Percentiles rank a stretch among this genome's conserved stretches.
These are phyloP conservation scores for rapeseed (Brassica napus) DNA, from an alignment of 345 rosid genomes.

Conservation along the genomic window DNA sequence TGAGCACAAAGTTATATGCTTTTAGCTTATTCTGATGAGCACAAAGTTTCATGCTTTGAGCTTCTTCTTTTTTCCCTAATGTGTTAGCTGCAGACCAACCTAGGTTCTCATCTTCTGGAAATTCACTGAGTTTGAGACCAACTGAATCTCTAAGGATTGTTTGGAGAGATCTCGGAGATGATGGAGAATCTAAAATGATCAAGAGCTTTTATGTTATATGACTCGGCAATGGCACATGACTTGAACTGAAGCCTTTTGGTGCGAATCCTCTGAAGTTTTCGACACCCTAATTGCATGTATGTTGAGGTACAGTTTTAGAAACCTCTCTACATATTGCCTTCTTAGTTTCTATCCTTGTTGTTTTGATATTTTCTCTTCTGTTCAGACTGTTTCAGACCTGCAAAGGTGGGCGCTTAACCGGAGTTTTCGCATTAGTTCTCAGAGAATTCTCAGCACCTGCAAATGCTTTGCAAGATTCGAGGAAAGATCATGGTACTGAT, in stretches of 20 bases:
- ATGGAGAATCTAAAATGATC: neutral
- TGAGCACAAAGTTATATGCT: too few species aligned
- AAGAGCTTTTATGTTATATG: neutral
- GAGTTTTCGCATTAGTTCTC: slow-evolving; percentile 18
- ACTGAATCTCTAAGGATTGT: neutral
- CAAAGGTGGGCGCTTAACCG: slow-evolving; percentile 40
- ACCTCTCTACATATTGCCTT: neutral
- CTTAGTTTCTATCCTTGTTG: neutral
- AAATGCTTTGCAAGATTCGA: slow-evolving; percentile 31
- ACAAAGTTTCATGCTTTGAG: slow-evolving; percentile 26
- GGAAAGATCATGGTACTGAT: slow-evolving; percentile 2
- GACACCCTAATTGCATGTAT: slow-evolving; percentile 27
- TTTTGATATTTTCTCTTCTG: slow-evolving; percentile 2
- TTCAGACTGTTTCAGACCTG: slow-evolving; percentile 43
- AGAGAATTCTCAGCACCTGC: slow-evolving; percentile 37
- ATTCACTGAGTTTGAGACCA: neutral
- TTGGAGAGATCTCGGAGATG: neutral
- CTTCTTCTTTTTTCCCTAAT: neutral
- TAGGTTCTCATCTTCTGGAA: neutral
- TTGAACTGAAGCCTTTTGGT: neutral
- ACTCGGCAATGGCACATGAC: too few species aligned
- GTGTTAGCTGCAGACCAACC: neutral
- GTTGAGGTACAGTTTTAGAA: slow-evolving; percentile 31
- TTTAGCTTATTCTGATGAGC: neutral
- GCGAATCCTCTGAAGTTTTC: neutral